Conservation (phyloP, 2,329 filamentous ascomycete genomes). For the Claviceps sp. region DNA sequence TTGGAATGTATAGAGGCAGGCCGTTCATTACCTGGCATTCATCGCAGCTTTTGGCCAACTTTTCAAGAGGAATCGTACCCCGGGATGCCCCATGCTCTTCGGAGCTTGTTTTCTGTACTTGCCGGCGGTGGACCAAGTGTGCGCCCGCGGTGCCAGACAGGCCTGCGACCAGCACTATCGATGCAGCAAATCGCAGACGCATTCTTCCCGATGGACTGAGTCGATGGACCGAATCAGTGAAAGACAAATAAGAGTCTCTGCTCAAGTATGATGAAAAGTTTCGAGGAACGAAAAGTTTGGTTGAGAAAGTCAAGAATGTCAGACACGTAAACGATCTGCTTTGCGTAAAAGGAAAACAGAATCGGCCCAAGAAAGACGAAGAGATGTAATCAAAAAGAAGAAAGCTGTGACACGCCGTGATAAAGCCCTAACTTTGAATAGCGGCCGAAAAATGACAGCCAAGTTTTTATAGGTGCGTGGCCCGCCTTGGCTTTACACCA, state of each 20-base stretch:
- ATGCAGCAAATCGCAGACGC: background rate
- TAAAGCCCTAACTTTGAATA: background rate
- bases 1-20: background rate
- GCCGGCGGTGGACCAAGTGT: background rate
- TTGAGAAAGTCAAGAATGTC: no score
- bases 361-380: no score
- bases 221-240: background rate
- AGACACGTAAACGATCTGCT: no score
- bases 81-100: background rate
- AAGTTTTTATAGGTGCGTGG: background rate
- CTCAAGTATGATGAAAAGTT: no score
- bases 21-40: constrained; percentile 3
- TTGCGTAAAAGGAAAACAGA: no score
- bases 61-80: background rate
- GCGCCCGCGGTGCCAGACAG: background rate
- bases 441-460: background rate
- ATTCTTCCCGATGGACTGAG: background rate
- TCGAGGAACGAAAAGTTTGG: no score
- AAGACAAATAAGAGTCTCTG: background rate
- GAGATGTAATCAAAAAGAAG: no score
- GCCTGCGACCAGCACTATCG: background rate
- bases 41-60: background rate
- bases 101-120: background rate
- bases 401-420: no score
- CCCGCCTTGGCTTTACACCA: background rate